Base-by-base conservation (phyloP, 306 rosid species). In the Senna tora region DNA sequence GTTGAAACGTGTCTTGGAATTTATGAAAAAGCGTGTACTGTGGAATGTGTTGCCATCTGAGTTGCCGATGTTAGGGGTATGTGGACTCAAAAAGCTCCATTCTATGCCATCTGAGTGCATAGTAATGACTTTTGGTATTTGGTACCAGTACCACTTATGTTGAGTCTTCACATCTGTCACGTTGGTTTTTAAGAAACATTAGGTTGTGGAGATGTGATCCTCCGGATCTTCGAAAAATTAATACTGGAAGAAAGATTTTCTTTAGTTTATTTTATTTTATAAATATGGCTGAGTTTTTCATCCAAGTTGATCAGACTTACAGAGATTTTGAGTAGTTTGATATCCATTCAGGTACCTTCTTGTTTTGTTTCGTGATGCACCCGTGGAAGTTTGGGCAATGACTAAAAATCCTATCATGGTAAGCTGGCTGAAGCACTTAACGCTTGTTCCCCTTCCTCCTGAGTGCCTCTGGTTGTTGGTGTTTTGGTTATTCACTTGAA, bases 381-480 rank as follows among this genome's bases (percentile, higher is more conserved):
- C 99, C 2, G 96, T 95, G 67, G 99, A 95, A 80, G 97, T 95
- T 79, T 95, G 99, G 99, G 99, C 99, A 75, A 95, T 95, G 99
- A 88, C 99, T 59, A 95, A 89, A 85, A 85, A 58, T 85, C 99
- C 99, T 30, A 84, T 88, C 66, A 95, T 95, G 99, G 99, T 95
- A 91, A 70, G 73, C 71, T 80, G 63, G 69, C 71, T 75, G 65
- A 51, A 59, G 78, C 55, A 67, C 64, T 75, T 82, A 43, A 30
- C 42, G 14, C 42, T 0, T 67, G 47, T 45, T 43, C 51, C 47
- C 73, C 36, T 39, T 45, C n/a, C 42, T 45, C 57, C 21, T 10
- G 58, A 51, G 46, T n/a, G 14, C 45, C 32, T 19, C 46, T 50
- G 33, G 30, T 51, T 34, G 33, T 41, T 41, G 42, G 20, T 30